A percentile compares a stretch with the other conserved stretches of the same genome.
Evolutionary conservation across 805 yeast genomes (phyloP).

Genomic region (Middelhovenomyces tepae): DNA sequence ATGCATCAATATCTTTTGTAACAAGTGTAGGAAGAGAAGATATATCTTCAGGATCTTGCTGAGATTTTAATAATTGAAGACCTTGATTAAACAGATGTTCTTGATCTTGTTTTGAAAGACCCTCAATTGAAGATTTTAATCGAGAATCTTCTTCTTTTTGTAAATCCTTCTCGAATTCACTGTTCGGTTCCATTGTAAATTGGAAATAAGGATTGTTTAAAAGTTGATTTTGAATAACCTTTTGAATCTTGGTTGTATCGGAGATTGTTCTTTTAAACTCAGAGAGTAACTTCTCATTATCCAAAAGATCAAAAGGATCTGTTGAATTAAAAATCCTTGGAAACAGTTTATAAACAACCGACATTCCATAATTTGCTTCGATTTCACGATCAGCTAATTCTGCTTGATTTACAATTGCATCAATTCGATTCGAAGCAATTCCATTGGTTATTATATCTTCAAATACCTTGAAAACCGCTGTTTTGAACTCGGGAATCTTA

Average conservation of each 20-base stretch:
- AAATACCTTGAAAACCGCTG: conserved; percentile 40
- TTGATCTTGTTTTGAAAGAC: conserved; percentile 47
- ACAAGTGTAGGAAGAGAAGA: conserved; percentile 73
- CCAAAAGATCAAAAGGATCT: conserved; percentile 64
- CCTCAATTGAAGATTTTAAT: conserved; percentile 35
- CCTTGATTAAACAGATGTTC: conserved; percentile 54
- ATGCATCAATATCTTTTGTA: conserved; percentile 60
- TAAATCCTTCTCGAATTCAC: conserved; percentile 41
- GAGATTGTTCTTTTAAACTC: conserved; percentile 55
- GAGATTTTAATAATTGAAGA: conserved; percentile 48
- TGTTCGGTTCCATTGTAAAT: conserved; percentile 69
- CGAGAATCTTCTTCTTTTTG: conserved; percentile 49
- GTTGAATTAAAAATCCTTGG: conserved; percentile 78
- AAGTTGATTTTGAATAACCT: conserved; percentile 46
- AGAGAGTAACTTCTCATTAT: conserved; percentile 51
- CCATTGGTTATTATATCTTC: conserved; percentile 33
- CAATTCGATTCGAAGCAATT: conserved; percentile 53
- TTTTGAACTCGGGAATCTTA: conserved; percentile 39
- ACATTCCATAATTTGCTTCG: conserved; percentile 83
- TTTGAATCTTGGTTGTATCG: conserved; percentile 52
- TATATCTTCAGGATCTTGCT: conserved; percentile 60
- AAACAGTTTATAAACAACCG: conserved; percentile 59
- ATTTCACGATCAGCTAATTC: conserved; percentile 80
- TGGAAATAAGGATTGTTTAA: conserved; percentile 50
- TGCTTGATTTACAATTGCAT: conserved; percentile 80